Base-by-base conservation (phyloP, 345 rosid species). In the Pistacia integerrima region DNA sequence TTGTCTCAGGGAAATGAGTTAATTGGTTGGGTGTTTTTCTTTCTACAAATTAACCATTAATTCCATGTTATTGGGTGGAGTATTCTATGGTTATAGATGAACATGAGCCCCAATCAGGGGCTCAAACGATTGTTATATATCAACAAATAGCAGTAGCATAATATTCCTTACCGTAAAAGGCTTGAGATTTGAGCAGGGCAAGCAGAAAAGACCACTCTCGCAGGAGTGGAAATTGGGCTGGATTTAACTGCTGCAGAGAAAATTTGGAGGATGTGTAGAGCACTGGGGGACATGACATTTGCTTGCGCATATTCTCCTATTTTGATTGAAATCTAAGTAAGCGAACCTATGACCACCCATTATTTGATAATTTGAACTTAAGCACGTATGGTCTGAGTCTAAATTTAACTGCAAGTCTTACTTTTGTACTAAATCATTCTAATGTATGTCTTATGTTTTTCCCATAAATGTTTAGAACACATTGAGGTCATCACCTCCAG, bases 401-500 rank as follows among this genome's bases (percentile, higher is more conserved):
- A 46, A 46, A 46, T 11, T 46, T 30, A 30, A 46, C 13, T 13
- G 13, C 11, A 54, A 16, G 18, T 54, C 18, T 54, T 54, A 3
- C 57, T 54, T 13, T 54, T 60, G 7, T 10, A 59, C 1, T 60
- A 8, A 44, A 10, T 58, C 38, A 0, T 54, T 49, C 38, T 36
- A 51, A 63, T 36, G 55, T 46, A 22, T 35, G 46, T 33, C 14
- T 51, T 54, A 3, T 18, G 44, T 4, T 25, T 70, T 46, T 52
- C 11, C 5, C 44, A 9, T 73, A 55, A 14, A 62, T 18, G 51
- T 17, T 46, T 79, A 86, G 91, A 88, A 88, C 70, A 86, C 91
- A 9, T 12, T 88, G 60, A 83, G 65, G 61, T 79, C 91, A 3
- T 84, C 89, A n/a, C 89, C 89, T n/a, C 70, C 91, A 1, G 91